Evolutionary conservation across 2,329 filamentous ascomycete species (phyloP).

Genomic region (Helotiales sp.): DNA sequence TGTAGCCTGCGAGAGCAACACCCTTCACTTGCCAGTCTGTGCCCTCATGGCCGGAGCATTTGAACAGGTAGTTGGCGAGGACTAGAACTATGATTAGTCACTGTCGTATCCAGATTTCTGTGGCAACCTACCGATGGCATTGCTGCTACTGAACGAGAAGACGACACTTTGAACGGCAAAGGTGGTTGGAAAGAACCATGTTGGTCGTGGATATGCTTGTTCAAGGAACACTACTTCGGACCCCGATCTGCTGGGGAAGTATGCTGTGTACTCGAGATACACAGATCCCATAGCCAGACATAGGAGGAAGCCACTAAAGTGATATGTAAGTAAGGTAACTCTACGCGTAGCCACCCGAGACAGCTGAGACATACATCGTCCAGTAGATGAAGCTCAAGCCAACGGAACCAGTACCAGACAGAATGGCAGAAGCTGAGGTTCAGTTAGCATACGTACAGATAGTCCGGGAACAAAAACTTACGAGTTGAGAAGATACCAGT

Average conservation of each 20-base stretch:
- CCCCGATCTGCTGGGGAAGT: conserved; percentile 66
- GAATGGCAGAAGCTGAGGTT: conserved; percentile 52
- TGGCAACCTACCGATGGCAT: conserved; percentile 49
- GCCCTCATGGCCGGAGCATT: conserved; percentile 49
- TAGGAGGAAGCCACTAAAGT: conserved; percentile 62
- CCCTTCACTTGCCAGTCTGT: conserved; percentile 66
- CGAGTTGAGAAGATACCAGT: conserved; percentile 43
- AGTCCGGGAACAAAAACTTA: neutral
- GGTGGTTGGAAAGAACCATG: conserved; percentile 61
- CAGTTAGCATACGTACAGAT: neutral
- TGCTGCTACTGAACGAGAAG: conserved; percentile 65
- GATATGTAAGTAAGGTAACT: no score
- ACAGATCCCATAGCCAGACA: conserved; percentile 41
- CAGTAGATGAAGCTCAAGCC: conserved; percentile 59
- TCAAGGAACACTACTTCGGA: conserved; percentile 68
- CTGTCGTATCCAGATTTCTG: neutral
- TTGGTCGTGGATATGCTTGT: conserved; percentile 64
- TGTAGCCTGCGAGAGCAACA: conserved; percentile 54
- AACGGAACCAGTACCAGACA: conserved; percentile 59
- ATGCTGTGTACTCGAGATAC: conserved; percentile 64
- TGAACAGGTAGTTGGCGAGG: conserved; percentile 62
- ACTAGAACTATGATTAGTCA: conserved; percentile 50
- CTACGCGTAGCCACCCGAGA: no score
- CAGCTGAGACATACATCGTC: neutral
- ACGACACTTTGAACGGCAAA: conserved; percentile 65